A percentile compares a stretch with the other conserved stretches of the same genome.
Evolutionary conservation across 1,284 basidiomycete species (phyloP).

Genomic region (Cutaneotrichosporon sp.): DNA sequence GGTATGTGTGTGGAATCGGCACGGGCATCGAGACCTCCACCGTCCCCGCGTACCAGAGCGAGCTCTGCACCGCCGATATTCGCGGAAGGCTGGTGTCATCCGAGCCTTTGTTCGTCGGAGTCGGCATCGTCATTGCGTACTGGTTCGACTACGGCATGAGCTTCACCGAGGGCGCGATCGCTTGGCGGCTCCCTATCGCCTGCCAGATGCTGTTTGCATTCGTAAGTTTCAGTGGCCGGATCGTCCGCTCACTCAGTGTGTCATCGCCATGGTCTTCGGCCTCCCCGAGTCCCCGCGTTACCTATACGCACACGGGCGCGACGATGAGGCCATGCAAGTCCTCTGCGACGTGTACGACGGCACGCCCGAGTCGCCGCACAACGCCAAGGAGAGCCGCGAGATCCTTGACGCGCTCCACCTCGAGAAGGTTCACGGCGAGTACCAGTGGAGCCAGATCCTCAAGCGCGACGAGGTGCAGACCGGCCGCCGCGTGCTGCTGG

Average conservation of each 20-base stretch:
- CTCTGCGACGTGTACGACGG: constrained; percentile 21
- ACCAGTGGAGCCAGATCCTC: constrained; percentile 20
- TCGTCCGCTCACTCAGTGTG: neutral
- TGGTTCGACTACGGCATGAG: constrained; percentile 20
- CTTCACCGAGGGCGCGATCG: constrained; percentile 7
- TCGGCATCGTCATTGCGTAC: constrained; percentile 18
- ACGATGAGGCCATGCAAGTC: constrained; percentile 20
- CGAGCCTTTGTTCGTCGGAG: constrained; percentile 16
- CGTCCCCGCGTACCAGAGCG: constrained; percentile 14
- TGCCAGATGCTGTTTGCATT: constrained; percentile 14
- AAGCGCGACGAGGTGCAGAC: constrained; percentile 21
- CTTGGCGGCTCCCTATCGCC: constrained; percentile 16
- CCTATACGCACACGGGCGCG: constrained; percentile 19
- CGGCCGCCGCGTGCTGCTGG: constrained; percentile 17
- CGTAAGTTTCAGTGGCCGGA: neutral
- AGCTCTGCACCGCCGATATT: constrained; percentile 14
- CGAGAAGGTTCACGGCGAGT: constrained; percentile 18
- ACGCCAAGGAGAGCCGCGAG: constrained; percentile 16
- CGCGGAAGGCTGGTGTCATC: constrained; percentile 13
- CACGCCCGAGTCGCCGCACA: constrained; percentile 8
- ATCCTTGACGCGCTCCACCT: constrained; percentile 39
- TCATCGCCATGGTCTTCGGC: constrained; percentile 17
- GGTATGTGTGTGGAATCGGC: constrained; percentile 14
- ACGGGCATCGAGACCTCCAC: constrained; percentile 15
- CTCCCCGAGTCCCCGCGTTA: constrained; percentile 27